Base-by-base conservation (phyloP, 345 rosid species). In the Eucalyptus paniculata region DNA sequence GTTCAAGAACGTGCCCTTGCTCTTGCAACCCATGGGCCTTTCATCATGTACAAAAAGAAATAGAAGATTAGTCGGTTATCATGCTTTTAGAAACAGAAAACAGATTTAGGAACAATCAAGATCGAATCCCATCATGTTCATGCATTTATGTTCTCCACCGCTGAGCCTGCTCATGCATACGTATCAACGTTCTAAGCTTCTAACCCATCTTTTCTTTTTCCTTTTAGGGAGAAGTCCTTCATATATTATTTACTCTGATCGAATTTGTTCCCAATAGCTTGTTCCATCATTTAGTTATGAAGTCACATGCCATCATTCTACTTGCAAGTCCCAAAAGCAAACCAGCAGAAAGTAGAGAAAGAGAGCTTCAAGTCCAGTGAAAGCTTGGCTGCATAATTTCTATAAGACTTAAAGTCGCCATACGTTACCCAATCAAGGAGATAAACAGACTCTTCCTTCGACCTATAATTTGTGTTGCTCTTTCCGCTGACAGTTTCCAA, bases 381-480 rank as follows among this genome's bases (percentile, higher is more conserved):
- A 60, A 54, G 60, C 60, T 58, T 10, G n/a, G n/a, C 28, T 23
- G 65, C 7, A 24, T 23, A 58, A 24, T 23, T 24, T 58, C 3
- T 58, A 24, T 58, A 58, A 58, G 4, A 58, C 65, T 58, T 5
- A 24, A 54, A 3, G 65, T 58, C 15, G 15, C 65, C 28, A 24
- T 10, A 58, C 6, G 30, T 91, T 93, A 96, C 98, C 98, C 97
- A 95, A 81, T 97, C 99, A 51, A 97, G 99, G 89, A 97, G 99
- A 92, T 96, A 96, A 58, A 97, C 96, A 89, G 95, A 96, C 90
- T 97, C 97, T 91, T 97, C 98, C 90, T 94, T 97, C 44, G 99
- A 99, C 94, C 97, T 93, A 93, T 96, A 97, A 90, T 94, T 97
- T 7, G 98, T 95, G 93, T 97, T 97, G 93, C 99, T 97, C 93